A percentile compares a stretch with the other conserved stretches of the same genome.
phyloP scores from a whole-genome alignment of 2,329 filamentous ascomycete genomes.

The Albifimbria verrucaria region DNA sequence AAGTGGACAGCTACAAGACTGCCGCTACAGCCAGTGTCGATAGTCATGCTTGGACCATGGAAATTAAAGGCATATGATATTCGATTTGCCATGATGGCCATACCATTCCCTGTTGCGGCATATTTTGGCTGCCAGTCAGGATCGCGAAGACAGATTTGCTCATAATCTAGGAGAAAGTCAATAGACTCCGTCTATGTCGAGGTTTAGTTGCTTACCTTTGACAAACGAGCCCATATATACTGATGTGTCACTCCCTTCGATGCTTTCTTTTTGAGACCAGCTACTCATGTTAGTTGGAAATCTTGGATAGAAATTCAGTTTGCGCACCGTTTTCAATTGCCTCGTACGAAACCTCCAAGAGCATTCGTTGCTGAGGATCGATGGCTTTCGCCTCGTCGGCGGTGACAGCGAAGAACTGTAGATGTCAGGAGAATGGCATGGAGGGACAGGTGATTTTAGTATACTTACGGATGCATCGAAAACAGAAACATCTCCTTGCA shows the following conservation, averaged over 20 bases:
- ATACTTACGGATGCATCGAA: slow-evolving; percentile 47
- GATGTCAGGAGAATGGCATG: slow-evolving; percentile 5
- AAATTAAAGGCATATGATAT: slow-evolving; percentile 55
- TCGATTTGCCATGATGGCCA: slow-evolving; percentile 52
- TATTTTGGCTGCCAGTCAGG: slow-evolving; percentile 47
- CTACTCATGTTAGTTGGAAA: slow-evolving; percentile 20
- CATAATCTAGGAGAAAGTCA: slow-evolving; percentile 40
- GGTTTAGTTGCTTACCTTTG: slow-evolving; percentile 31
- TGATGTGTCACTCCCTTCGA: slow-evolving; percentile 41
- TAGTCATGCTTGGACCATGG: slow-evolving; percentile 51
- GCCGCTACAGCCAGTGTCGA: slow-evolving; percentile 59
- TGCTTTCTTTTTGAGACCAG: slow-evolving; percentile 39
- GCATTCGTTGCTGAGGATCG: slow-evolving; percentile 50
- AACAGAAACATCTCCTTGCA: slow-evolving; percentile 41
- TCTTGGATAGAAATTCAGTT: neutral
- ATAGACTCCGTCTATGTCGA: slow-evolving; percentile 1
- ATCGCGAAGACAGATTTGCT: slow-evolving; percentile 47
- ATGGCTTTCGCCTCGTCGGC: slow-evolving; percentile 49
- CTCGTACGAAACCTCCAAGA: slow-evolving; percentile 49
- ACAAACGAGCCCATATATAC: slow-evolving; percentile 51
- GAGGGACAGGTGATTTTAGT: too few species aligned
- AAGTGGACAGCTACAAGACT: slow-evolving; percentile 52
- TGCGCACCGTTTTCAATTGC: slow-evolving; percentile 45
- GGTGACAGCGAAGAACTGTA: slow-evolving; percentile 48
- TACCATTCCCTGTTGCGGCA: slow-evolving; percentile 50